Base-by-base conservation (phyloP, 805 yeast genomes). In the Cyberlindnera mycetangii region DNA sequence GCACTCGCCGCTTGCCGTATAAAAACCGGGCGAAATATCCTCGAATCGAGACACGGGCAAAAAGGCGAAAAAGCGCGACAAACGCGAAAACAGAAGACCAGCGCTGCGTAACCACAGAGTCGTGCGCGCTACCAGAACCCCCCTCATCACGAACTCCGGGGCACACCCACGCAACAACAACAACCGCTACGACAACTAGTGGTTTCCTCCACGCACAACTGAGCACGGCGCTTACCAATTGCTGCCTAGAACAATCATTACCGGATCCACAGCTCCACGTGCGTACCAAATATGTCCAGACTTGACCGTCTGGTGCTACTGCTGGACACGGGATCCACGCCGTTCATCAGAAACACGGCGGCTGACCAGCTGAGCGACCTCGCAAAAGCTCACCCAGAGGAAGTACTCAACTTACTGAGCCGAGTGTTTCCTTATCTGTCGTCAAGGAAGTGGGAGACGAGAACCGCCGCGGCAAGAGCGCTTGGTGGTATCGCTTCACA, bases 351-450 rank as follows among this genome's bases (percentile, higher is more conserved):
- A 53, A 89, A 88, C 59, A 88, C 97, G 9, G 99, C 99, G 1
- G 98, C 98, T 2, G 97, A 92, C 59, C 99, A 93, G 67, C 72
- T 93, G 53, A 88, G 96, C 5, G 98, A 92, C 54, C 74, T 95
- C 31, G 97, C 97, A 21, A 85, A 85, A 62, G 85, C 85, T 34
- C 98, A 93, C 59, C 97, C 98, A 0, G 98, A 92, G 59, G 98
- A 93, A 57, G 79, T 87, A 17, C 72, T 89, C 42, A 84, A 84
- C 46, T 68, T 93, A 33, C 68, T 93, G 27, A 88, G 96, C 14
- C 74, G 98, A 47, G 96, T 93, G 1, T 88, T 89, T 56, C 98
- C 99, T 0, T 93, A 81, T 61, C 71, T 93, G 47, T 77, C 81
- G 57, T 80, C 89, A 20, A 75, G 72, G 46, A 89, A 83, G 66